Base-by-base conservation (phyloP, 2,329 filamentous ascomycete genomes). In the Diaporthe destruens region DNA sequence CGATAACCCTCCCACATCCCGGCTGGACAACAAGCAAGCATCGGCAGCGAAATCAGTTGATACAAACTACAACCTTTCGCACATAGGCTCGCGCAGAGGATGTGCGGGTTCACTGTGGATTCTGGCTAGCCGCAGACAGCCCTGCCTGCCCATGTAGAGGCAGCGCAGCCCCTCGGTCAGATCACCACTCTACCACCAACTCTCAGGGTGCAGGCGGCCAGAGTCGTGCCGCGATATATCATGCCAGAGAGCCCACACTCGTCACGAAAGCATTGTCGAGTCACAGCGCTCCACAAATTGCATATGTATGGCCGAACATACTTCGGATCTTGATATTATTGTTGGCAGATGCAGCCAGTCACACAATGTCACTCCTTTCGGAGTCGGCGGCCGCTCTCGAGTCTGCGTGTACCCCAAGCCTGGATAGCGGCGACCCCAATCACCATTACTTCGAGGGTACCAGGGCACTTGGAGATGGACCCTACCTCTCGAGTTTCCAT, bases 171-270 rank as follows among this genome's bases (percentile, higher is more conserved):
- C 29, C 23, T 6, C n/a, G n/a, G 51, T 69, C 47, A 69, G 54
- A 56, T 65, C 49, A 34, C 49, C 51, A 54, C 39, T 36, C 47
- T 23, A 34, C 47, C 39, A 18, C 20, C 39, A n/a, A 39, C 55
- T 42, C 8, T 14, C 23, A 53, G 54, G 54, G 54, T 39, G 29
- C 11, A 66, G 32, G 25, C 70, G 51, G 68, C 61, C 42, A 12
- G 23, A n/a, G 51, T 65, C 34, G 66, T 39, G 39, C 70, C 59
- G 29, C 39, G 71, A 71, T 71, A 36, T 73, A 53, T 73, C 71
- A 71, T 51, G 51, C 61, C 61, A 36, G 23, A 51, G 29, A 49
- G 39, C 29, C 57, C 34, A 55, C 57, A 51, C 61, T 14, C 16
- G 49, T 14, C 18, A 42, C 18, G 16, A 34, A 9, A 53, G 49